phyloP scores from a whole-genome alignment of 768 basidiomycete species.

The Cystofilobasidium capitatum region DNA sequence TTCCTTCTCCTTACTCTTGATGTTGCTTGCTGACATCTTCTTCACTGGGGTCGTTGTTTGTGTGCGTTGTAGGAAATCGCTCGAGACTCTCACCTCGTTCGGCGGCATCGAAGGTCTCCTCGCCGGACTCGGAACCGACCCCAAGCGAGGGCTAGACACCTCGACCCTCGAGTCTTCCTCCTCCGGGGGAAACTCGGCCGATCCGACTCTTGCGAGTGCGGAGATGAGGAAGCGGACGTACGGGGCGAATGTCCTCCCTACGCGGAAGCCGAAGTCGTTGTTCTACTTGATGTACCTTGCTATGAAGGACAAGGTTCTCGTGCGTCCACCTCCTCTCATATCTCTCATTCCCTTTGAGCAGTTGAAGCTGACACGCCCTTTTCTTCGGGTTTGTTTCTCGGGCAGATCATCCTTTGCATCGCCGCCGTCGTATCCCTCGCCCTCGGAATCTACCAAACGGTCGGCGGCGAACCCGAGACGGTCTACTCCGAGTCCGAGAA shows the following conservation, averaged over 20 bases:
- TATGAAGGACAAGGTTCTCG: slow-evolving; percentile 80
- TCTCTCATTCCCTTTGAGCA: neutral
- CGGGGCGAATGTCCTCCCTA: slow-evolving; percentile 65
- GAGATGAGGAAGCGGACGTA: slow-evolving; percentile 59
- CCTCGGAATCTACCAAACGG: slow-evolving; percentile 86
- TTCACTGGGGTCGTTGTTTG: neutral
- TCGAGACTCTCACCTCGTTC: slow-evolving; percentile 54
- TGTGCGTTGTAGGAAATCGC: slow-evolving; percentile 6
- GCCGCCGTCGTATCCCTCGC: slow-evolving; percentile 88
- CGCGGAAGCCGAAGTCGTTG: slow-evolving; percentile 57
- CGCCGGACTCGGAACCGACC: slow-evolving; percentile 61
- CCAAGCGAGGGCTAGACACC: slow-evolving; percentile 38
- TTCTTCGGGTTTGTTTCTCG: neutral
- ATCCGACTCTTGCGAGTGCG: slow-evolving; percentile 42
- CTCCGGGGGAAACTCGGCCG: neutral
- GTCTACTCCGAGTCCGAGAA: slow-evolving; percentile 27
- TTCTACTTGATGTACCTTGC: slow-evolving; percentile 74
- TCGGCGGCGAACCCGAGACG: slow-evolving; percentile 56
- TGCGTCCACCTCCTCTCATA: slow-evolving; percentile 41
- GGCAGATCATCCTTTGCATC: slow-evolving; percentile 73
- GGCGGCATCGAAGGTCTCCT: slow-evolving; percentile 65
- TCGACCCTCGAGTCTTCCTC: slow-evolving; percentile 24
- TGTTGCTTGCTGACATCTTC: neutral
- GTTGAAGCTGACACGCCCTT: neutral
- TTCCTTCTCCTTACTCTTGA: neutral